Percentiles rank a stretch among this genome's conserved stretches.
phyloP scores from a whole-genome alignment of 192 early-diverging fungal genomes.

The Rhizophagus sp. region DNA sequence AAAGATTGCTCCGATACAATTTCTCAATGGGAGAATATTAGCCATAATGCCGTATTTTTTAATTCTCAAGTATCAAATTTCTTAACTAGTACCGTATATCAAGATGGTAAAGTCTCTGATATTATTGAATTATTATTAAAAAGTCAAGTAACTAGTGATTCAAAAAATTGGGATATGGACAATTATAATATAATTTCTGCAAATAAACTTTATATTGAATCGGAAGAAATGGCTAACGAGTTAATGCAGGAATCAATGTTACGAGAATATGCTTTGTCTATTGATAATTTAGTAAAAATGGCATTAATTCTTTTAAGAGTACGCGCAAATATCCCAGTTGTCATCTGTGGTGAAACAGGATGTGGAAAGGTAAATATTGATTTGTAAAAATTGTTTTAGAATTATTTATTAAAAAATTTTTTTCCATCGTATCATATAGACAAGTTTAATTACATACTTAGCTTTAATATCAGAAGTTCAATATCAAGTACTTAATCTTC shows the following conservation, averaged over 20 bases:
- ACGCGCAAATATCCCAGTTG: slow-evolving; percentile 15
- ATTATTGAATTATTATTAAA: slow-evolving; percentile 9
- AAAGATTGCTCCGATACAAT: not conserved
- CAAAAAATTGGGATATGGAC: not conserved
- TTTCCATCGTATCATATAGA: not conserved
- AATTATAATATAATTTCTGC: slow-evolving; percentile 7
- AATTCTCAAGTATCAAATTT: not conserved
- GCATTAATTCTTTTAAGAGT: slow-evolving; percentile 22
- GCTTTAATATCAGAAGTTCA: not conserved
- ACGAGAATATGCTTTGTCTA: not conserved
- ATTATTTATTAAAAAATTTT: not conserved
- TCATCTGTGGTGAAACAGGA: slow-evolving; percentile 20
- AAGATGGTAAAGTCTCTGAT: not conserved
- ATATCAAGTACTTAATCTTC: not conserved
- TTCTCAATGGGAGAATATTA: not conserved
- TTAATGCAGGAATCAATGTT: too few species aligned
- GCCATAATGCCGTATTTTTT: not conserved
- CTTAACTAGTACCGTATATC: not conserved
- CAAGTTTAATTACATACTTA: slow-evolving; percentile 13
- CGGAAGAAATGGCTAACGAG: too few species aligned
- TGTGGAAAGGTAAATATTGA: slow-evolving; percentile 17
- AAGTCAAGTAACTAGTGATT: not conserved
- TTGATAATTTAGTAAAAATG: slow-evolving; percentile 25
- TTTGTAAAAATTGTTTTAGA: not conserved
- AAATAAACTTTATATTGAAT: not conserved